phyloP scores from a whole-genome alignment of 495 filamentous ascomycete species.

The Neurospora tetraspora region DNA sequence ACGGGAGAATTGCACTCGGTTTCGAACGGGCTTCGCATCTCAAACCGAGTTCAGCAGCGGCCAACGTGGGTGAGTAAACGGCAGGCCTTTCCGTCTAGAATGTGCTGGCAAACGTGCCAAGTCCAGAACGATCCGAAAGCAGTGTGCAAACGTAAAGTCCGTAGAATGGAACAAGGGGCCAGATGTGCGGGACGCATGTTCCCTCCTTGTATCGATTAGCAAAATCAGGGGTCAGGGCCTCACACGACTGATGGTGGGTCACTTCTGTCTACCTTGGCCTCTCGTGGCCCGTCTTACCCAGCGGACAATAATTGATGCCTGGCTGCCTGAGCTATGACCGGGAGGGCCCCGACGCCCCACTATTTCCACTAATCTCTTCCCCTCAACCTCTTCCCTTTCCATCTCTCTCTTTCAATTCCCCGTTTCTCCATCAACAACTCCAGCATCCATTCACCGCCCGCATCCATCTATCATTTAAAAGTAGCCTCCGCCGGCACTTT shows the following conservation, averaged over 20 bases:
- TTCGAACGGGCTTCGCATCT: background rate
- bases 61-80: no score
- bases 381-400: slow-evolving; percentile 12
- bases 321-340: slow-evolving; percentile 11
- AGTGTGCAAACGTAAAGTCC: background rate
- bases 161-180: background rate
- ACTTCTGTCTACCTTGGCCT: background rate
- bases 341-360: slow-evolving; percentile 10
- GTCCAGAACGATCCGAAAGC: background rate
- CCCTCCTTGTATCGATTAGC: background rate
- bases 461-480: slow-evolving; percentile 10
- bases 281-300: background rate
- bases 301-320: slow-evolving; percentile 12
- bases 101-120: background rate
- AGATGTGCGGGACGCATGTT: background rate
- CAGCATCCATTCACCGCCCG: slow-evolving; percentile 9
- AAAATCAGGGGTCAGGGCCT: no score
- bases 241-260: background rate
- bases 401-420: slow-evolving; percentile 12
- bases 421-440: slow-evolving; percentile 16
- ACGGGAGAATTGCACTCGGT: no score
- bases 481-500: background rate
- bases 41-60: background rate
- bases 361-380: slow-evolving; percentile 17
- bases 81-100: background rate